Percentiles rank a stretch among this genome's conserved stretches.
Evolutionary conservation across 2,329 filamentous ascomycete species (phyloP).

Genomic region (Stylonectria norvegica): DNA sequence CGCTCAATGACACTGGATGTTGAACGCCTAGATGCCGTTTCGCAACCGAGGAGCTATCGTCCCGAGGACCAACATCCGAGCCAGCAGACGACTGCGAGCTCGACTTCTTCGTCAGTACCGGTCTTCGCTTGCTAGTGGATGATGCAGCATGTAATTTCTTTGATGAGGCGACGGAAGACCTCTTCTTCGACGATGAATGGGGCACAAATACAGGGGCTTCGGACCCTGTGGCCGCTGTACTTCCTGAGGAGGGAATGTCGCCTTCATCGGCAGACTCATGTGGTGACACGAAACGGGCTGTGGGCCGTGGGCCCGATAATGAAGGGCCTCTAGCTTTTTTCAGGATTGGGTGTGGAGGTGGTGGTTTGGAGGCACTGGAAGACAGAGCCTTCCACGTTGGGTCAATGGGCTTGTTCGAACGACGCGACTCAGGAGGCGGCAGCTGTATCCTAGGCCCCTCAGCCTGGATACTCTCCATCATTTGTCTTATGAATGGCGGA

Average conservation of each 20-base stretch:
- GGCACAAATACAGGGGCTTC: conserved; percentile 29
- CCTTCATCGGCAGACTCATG: conserved; percentile 46
- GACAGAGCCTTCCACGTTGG: conserved; percentile 29
- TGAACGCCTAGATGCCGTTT: conserved; percentile 23
- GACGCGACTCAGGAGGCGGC: conserved; percentile 12
- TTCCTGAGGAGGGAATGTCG: conserved; percentile 41
- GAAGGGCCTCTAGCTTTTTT: conserved; percentile 57
- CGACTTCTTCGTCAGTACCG: conserved; percentile 38
- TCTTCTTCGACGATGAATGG: conserved; percentile 30
- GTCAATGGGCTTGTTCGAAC: conserved; percentile 20
- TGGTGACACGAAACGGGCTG: conserved; percentile 58
- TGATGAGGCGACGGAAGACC: conserved; percentile 13
- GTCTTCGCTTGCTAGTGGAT: conserved; percentile 43
- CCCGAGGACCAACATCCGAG: conserved; percentile 29
- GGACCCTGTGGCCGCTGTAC: conserved; percentile 32
- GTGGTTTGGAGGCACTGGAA: conserved; percentile 42
- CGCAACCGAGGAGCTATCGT: conserved; percentile 25
- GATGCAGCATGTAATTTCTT: conserved; percentile 46
- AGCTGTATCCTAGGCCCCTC: conserved; percentile 13
- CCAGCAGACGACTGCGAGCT: conserved; percentile 33
- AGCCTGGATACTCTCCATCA: conserved; percentile 24
- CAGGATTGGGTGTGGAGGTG: conserved; percentile 54
- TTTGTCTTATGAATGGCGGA: conserved; percentile 27
- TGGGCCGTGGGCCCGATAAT: conserved; percentile 52
- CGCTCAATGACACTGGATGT: conserved; percentile 26